These are phyloP conservation scores for Wickerhamiella hasegawae DNA, from an alignment of 805 yeast species.

Conservation along the genomic window DNA sequence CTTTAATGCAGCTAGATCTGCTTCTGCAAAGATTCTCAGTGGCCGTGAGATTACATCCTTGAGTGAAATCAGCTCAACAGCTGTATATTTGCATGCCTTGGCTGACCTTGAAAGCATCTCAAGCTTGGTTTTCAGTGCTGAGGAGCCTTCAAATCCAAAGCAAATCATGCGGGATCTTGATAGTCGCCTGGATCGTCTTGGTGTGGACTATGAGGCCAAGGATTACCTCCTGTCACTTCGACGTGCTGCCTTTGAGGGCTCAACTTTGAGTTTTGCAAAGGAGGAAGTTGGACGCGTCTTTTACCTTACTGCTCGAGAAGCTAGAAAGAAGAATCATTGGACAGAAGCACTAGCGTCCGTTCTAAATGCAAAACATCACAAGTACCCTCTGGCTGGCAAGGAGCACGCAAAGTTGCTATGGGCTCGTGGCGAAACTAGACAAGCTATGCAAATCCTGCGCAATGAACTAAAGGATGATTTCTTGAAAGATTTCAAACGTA, in stretches of 20 bases:
- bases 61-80: slow-evolving; percentile 25
- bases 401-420: slow-evolving; percentile 43
- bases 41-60: slow-evolving; percentile 34
- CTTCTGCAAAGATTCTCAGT: slow-evolving; percentile 46
- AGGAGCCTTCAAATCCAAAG: slow-evolving; percentile 5
- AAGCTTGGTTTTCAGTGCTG: slow-evolving; percentile 3
- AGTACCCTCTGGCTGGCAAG: slow-evolving; percentile 5
- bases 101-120: slow-evolving; percentile 37
- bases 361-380: slow-evolving; percentile 10
- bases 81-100: slow-evolving; percentile 44
- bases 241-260: slow-evolving; percentile 25
- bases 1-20: slow-evolving; percentile 34
- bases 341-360: slow-evolving; percentile 14
- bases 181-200: slow-evolving; percentile 20
- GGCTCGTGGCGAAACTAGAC: slow-evolving; percentile 76
- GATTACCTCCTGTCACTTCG: slow-evolving; percentile 46
- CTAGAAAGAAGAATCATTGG: slow-evolving; percentile 40
- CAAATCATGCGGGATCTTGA: slow-evolving; percentile 10
- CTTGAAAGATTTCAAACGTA: slow-evolving; percentile 4
- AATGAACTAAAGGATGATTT: slow-evolving; percentile 21
- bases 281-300: slow-evolving; percentile 31
- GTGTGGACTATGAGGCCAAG: slow-evolving; percentile 42
- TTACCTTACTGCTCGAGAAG: slow-evolving; percentile 42
- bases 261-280: slow-evolving; percentile 7
- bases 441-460: slow-evolving; percentile 56